Percentiles rank a stretch among this genome's conserved stretches.
phyloP scores from a whole-genome alignment of 176 grass and related monocot species.

The Chloris gayana region DNA sequence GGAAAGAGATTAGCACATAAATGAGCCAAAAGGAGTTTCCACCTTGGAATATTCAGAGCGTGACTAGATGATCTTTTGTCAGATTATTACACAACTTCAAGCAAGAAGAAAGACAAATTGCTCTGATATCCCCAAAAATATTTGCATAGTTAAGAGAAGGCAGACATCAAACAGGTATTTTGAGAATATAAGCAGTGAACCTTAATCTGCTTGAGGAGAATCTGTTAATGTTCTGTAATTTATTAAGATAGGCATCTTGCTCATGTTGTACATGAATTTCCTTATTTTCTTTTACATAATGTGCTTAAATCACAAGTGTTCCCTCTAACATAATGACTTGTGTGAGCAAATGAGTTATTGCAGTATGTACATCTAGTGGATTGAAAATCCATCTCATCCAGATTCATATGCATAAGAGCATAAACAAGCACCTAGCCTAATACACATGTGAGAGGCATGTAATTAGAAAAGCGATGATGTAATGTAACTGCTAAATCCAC shows the following conservation, averaged over 20 bases:
- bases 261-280: background rate
- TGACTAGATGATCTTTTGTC: background rate
- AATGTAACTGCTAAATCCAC: background rate
- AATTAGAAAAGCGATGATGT: slow-evolving; percentile 8
- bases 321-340: background rate
- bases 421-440: background rate
- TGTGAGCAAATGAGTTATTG: background rate
- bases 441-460: background rate
- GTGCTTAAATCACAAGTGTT: background rate
- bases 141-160: too few species aligned
- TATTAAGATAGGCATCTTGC: background rate
- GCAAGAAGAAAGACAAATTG: background rate
- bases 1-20: background rate
- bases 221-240: background rate
- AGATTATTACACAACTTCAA: background rate
- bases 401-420: background rate
- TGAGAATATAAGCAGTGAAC: background rate
- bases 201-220: background rate
- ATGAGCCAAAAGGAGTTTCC: background rate
- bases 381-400: slow-evolving; percentile 2
- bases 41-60: background rate
- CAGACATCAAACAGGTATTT: background rate
- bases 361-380: background rate
- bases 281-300: background rate
- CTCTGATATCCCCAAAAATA: too few species aligned